Evolutionary conservation across 208 protist species (phyloP).

Genomic region (Leishmania lainsoni): DNA sequence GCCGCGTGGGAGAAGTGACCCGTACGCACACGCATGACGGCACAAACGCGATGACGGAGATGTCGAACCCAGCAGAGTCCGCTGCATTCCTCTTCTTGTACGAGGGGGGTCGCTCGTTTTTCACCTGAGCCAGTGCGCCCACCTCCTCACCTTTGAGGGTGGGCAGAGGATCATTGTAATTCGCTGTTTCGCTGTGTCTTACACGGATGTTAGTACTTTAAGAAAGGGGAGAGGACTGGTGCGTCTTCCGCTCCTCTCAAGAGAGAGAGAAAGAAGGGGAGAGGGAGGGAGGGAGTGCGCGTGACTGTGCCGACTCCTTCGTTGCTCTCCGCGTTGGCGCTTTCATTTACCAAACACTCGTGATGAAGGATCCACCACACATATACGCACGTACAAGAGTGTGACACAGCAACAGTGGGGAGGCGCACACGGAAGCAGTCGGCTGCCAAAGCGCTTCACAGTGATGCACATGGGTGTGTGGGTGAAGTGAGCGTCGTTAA

Average conservation of each 20-base stretch:
- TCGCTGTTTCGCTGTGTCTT: neutral
- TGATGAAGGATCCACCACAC: neutral
- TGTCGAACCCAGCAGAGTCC: slow-evolving; percentile 2
- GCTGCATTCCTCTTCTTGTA: neutral
- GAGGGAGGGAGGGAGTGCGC: neutral
- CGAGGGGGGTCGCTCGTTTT: neutral
- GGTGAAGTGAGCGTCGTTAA: neutral
- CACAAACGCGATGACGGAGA: neutral
- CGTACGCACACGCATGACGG: neutral
- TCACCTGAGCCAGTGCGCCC: neutral
- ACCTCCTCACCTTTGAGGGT: neutral
- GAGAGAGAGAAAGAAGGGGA: no score
- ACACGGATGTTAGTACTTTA: neutral
- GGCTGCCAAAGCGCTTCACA: neutral
- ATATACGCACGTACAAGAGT: neutral
- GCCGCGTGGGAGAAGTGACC: neutral
- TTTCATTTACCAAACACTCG: neutral
- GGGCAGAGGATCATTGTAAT: neutral
- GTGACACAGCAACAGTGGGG: neutral
- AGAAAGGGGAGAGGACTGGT: neutral
- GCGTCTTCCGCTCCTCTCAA: neutral
- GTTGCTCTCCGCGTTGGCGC: neutral
- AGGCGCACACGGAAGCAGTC: neutral
- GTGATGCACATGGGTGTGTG: neutral
- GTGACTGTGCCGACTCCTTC: neutral